Conservation (phyloP, 2,329 filamentous ascomycete species). For the Aspergillus fischeri region DNA sequence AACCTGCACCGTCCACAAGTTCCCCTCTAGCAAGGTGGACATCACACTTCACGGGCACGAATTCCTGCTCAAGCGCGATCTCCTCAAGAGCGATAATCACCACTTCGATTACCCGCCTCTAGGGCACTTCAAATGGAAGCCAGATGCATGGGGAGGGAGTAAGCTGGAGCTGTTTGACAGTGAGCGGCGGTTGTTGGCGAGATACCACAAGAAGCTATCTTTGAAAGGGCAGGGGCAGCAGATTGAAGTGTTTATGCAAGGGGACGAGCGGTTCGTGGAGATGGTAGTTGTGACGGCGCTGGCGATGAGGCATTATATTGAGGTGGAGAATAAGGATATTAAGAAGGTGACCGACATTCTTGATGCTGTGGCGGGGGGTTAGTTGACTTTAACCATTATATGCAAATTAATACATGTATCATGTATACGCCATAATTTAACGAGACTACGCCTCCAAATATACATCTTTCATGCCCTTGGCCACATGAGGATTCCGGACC, state of each 20-base stretch:
- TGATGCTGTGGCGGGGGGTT: background rate
- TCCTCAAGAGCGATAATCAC: background rate
- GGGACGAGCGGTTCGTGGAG: background rate
- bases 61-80: background rate
- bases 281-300: background rate
- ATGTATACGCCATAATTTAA: background rate
- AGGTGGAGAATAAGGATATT: background rate
- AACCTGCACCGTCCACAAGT: background rate
- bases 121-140: background rate
- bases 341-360: background rate
- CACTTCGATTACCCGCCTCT: background rate
- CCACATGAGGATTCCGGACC: background rate
- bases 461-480: conserved; percentile 6
- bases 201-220: background rate
- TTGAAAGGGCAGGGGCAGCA: background rate
- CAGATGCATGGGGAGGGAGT: background rate
- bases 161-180: background rate
- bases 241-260: background rate
- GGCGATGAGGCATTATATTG: background rate
- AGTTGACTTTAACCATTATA: background rate
- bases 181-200: background rate
- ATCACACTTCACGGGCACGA: background rate
- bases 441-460: background rate
- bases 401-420: background rate
- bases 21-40: background rate